phyloP scores from a whole-genome alignment of 2,329 filamentous ascomycete genomes.

The Cucurbitaria berberidis region DNA sequence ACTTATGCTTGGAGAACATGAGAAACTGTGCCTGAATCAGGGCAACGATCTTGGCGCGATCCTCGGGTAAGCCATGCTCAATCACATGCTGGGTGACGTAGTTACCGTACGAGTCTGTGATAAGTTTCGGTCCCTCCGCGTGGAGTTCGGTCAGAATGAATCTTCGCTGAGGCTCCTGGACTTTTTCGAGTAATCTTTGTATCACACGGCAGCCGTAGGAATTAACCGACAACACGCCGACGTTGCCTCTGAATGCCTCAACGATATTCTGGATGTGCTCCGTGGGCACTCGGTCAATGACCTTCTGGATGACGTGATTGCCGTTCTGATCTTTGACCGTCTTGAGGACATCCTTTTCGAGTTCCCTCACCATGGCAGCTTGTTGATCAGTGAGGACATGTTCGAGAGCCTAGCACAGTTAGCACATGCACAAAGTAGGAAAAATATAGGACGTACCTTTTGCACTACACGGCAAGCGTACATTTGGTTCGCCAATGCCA shows the following conservation, averaged over 20 bases:
- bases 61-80: slow-evolving; percentile 73
- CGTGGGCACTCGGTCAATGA: slow-evolving; percentile 79
- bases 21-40: slow-evolving; percentile 76
- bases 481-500: slow-evolving; percentile 81
- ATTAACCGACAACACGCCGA: slow-evolving; percentile 76
- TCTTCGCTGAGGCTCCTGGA: slow-evolving; percentile 72
- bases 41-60: slow-evolving; percentile 74
- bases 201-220: slow-evolving; percentile 91
- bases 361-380: slow-evolving; percentile 79
- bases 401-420: slow-evolving; percentile 72
- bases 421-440: slow-evolving; percentile 7
- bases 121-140: slow-evolving; percentile 71
- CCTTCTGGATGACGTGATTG: slow-evolving; percentile 96
- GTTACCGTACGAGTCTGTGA: slow-evolving; percentile 90
- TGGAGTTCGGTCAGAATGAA: slow-evolving; percentile 82
- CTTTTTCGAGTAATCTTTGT: slow-evolving; percentile 87
- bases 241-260: slow-evolving; percentile 76
- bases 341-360: slow-evolving; percentile 75
- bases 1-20: slow-evolving; percentile 88
- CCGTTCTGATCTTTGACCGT: slow-evolving; percentile 89
- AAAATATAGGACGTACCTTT: slow-evolving; percentile 64
- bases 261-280: slow-evolving; percentile 86
- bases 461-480: slow-evolving; percentile 97
- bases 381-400: slow-evolving; percentile 93
- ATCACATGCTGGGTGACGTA: slow-evolving; percentile 96